Evolutionary conservation across 176 grass and related monocot species (phyloP).

Genomic region (Zoysia pacifica): DNA sequence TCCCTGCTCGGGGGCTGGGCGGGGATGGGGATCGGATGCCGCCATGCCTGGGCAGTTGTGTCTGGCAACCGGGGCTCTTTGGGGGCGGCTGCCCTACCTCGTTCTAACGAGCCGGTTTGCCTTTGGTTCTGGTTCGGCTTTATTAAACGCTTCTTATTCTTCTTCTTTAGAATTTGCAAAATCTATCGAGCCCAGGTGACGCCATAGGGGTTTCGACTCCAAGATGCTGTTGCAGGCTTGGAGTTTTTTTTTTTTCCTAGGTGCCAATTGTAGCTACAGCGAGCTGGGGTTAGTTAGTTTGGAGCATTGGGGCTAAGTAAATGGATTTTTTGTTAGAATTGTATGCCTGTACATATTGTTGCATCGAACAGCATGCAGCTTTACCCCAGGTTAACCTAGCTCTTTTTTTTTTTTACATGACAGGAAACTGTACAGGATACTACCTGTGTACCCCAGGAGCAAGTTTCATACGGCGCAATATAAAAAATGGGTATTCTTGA

Average conservation of each 20-base stretch:
- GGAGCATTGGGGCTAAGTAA: not conserved
- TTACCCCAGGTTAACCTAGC: not conserved
- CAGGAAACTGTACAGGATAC: not conserved
- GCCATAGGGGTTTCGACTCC: not conserved
- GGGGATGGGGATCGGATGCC: no score
- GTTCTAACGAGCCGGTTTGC: no score
- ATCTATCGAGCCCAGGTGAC: not conserved
- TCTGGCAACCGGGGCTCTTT: no score
- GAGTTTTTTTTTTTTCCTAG: not conserved
- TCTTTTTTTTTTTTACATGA: not conserved
- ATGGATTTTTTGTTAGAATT: slow-evolving; percentile 11
- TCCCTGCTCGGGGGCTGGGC: no score
- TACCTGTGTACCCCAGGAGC: slow-evolving; percentile 2
- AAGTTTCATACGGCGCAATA: slow-evolving; percentile 20
- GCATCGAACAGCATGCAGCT: not conserved
- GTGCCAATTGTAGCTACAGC: not conserved
- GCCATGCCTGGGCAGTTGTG: no score
- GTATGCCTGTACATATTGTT: not conserved
- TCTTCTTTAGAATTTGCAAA: not conserved
- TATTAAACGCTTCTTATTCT: not conserved
- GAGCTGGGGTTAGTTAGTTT: not conserved
- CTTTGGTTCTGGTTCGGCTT: no score
- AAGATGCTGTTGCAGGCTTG: not conserved
- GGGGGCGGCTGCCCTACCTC: no score
- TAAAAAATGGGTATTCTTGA: slow-evolving; percentile 94